Evolutionary conservation across 1,139 yeast genomes (phyloP), one percentile per base, ranked within the genome.

Genomic region (Blastobotrys petasosporus): DNA sequence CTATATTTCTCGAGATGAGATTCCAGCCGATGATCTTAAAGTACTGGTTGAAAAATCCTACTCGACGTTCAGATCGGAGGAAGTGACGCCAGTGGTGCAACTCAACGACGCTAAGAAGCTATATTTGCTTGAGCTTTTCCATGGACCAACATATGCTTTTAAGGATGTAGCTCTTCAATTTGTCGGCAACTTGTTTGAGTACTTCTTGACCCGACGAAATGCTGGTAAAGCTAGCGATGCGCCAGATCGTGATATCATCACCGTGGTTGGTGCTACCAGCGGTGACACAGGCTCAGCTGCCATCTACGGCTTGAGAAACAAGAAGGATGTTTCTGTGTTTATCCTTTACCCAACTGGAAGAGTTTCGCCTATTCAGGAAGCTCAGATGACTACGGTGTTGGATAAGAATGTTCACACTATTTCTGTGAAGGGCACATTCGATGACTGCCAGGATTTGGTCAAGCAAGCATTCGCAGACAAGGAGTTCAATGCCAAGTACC

Each of bases 261-360:
- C 99, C 34, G 98, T 92, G 54, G 96, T 92, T 50, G 99, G 99
- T 59, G 99, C 99, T 38, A 92, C 99, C 25, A 85, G 95, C 45
- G 99, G 99, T 60, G 99, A 92, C 64, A 92, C 99, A 40, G 99
- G 99, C 45, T 85, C 96, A 41, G 99, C 99, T 45, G 98, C 99
- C 52, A 92, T 92, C 56, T 92, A 92, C 69, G 99, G 99, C 48
- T 77, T 92, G 58, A 78, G 98, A 70, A 94, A 94, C 64, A 92
- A 92, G 71, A 85, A 88, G 68, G 97, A 94, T 65, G 96, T 92
- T 28, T 85, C 94, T 35, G 98, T 92, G 30, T 94, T 92, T 67
- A 92, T 92, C 54, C 73, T 94, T 57, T 92, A 90, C 63, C 99
- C 99, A 59, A 87, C 95, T 11, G 98, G 98, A 39, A 82, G 97